Evolutionary conservation across 306 rosid genomes (phyloP), one percentile per base, ranked within the genome.

Genomic region (Quercus glauca): DNA sequence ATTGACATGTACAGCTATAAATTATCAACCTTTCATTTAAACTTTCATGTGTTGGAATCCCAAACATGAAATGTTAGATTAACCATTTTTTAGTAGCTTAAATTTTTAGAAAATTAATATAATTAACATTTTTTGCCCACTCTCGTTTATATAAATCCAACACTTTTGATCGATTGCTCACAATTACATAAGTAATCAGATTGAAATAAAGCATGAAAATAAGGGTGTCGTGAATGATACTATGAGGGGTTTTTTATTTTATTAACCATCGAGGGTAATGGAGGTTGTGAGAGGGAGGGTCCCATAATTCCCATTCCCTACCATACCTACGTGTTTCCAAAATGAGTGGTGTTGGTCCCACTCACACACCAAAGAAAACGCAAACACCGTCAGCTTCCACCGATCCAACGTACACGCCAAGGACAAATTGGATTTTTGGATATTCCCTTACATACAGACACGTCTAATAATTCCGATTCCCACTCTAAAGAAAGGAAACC

Each of bases 351-450:
- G 25, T 64, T 81, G 78, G 25, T 28, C 81, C 84, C 73, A 6
- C 51, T 20, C 6, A 14, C 45, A 41, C 45, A 35, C 6, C 4
- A 37, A 0, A 9, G 59, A 25, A 69, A 53, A 10, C 28, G 49
- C 6, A 11, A 31, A 23, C 71, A 37, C 71, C 23, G 52, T 86
- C 76, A 82, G 35, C 85, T 70, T 88, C 92, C 91, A 90, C 89
- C 79, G 12, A 81, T 73, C 75, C 86, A 61, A 90, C 93, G 93
- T 87, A 90, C 92, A 87, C 90, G 94, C 82, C 81, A 86, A 85
- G 86, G 90, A 90, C 94, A 81, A 33, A 3, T 76, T 43, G 72
- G 78, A 82, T 74, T 82, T 89, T 49, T 28, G 63, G 4, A 64
- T 73, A 79, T 67, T 67, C 82, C 59, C 55, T 81, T 55, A 78